phyloP scores from a whole-genome alignment of 73 alveolate species.

The Paramecium sexaurelia region DNA sequence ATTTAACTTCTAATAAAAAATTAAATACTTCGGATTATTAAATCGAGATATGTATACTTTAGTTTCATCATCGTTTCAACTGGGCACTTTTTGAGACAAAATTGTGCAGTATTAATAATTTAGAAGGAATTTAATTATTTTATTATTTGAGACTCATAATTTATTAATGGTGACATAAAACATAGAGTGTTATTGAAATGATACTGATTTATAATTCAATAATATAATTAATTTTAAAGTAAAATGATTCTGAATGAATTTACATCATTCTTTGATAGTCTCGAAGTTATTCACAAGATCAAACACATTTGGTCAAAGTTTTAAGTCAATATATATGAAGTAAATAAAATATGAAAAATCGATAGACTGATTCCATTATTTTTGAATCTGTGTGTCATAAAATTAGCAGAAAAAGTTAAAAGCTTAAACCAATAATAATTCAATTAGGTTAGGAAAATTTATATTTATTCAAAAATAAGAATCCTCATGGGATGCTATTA shows the following conservation, averaged over 20 bases:
- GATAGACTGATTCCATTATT: neutral
- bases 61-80: too few species aligned
- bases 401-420: neutral
- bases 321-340: neutral
- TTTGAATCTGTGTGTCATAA: neutral
- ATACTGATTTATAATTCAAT: neutral
- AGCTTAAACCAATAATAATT: neutral
- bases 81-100: too few species aligned
- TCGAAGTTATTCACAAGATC: neutral
- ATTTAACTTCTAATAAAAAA: too few species aligned
- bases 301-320: conserved; percentile 1
- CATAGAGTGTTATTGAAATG: neutral
- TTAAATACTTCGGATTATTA: too few species aligned
- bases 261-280: conserved; percentile 51
- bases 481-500: neutral
- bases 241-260: neutral
- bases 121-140: too few species aligned
- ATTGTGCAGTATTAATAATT: too few species aligned
- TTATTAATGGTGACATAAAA: neutral
- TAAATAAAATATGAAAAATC: neutral
- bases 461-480: conserved; percentile 1
- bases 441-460: neutral
- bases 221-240: neutral
- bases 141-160: too few species aligned
- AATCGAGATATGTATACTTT: too few species aligned